Conservation (phyloP, 2,329 filamentous ascomycete species). For the Aspergillus tanneri region DNA sequence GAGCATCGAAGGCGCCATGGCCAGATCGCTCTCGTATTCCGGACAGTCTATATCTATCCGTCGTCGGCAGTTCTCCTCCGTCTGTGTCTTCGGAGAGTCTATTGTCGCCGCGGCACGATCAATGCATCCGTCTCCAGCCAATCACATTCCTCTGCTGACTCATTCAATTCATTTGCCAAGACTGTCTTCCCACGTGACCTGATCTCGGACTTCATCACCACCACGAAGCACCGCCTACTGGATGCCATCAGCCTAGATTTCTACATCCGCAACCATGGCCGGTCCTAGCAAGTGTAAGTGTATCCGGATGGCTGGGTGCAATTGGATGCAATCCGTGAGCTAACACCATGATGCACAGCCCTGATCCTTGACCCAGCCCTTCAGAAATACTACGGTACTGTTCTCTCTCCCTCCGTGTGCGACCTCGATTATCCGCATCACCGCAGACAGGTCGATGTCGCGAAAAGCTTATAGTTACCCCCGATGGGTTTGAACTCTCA, state of each 20-base stretch:
- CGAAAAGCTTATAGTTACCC: too few species aligned
- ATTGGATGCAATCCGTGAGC: slow-evolving; percentile 37
- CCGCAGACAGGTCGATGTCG: too few species aligned
- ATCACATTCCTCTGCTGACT: background rate
- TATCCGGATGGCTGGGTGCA: background rate
- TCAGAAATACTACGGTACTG: slow-evolving; percentile 54
- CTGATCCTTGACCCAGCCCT: slow-evolving; percentile 46
- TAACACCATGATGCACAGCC: slow-evolving; percentile 47
- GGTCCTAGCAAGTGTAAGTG: slow-evolving; percentile 50
- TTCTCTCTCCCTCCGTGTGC: slow-evolving; percentile 13
- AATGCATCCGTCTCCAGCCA: background rate
- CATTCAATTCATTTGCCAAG: background rate
- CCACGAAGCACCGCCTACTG: background rate
- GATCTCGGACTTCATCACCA: slow-evolving; percentile 5
- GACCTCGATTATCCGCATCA: background rate
- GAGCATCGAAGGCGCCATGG: too few species aligned
- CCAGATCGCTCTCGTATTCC: background rate
- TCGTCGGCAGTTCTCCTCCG: background rate
- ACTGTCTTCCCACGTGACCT: slow-evolving; percentile 9
- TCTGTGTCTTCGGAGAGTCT: background rate
- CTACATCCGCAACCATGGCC: slow-evolving; percentile 46
- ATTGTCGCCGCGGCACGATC: background rate
- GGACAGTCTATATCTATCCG: background rate
- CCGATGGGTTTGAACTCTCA: too few species aligned
- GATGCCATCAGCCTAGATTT: background rate